A percentile compares a stretch with the other conserved stretches of the same genome.
Evolutionary conservation across 495 filamentous ascomycete species (phyloP).

Genomic region (Hyaloscypha bicolor): DNA sequence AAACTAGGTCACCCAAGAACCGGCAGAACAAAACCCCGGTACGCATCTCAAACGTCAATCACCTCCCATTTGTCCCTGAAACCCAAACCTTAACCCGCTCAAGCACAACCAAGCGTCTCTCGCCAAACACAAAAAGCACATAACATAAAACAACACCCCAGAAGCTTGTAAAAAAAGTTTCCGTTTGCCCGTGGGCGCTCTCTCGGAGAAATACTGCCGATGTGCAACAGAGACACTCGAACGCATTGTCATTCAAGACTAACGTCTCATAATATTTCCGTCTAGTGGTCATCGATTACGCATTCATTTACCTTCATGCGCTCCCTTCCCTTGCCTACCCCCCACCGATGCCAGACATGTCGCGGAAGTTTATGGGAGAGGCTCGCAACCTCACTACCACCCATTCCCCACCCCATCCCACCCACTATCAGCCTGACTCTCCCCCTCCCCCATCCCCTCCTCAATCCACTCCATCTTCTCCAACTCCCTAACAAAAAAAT

Average conservation of each 20-base stretch:
- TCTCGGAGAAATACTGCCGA: constrained; percentile 21
- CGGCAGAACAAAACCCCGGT: background rate
- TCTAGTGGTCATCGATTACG: background rate
- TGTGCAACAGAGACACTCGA: constrained; percentile 15
- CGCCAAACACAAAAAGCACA: background rate
- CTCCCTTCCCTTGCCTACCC: too few species aligned
- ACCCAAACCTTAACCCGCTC: background rate
- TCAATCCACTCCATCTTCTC: constrained; percentile 67
- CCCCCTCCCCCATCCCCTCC: constrained; percentile 19
- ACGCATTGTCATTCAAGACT: background rate
- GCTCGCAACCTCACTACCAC: constrained; percentile 2
- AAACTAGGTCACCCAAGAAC: background rate
- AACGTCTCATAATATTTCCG: too few species aligned
- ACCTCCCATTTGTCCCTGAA: background rate
- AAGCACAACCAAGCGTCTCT: background rate
- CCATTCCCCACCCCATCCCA: constrained; percentile 24
- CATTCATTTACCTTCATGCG: background rate
- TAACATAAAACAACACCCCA: background rate
- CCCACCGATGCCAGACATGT: too few species aligned
- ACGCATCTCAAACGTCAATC: background rate
- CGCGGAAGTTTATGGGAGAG: too few species aligned
- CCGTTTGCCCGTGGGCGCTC: background rate
- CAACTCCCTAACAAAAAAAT: constrained; percentile 89
- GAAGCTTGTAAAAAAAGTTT: background rate
- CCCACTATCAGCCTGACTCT: constrained; percentile 23